A percentile compares a stretch with the other conserved stretches of the same genome.
These are phyloP conservation scores for Vigna mungo DNA, from an alignment of 306 rosid species.

Conservation along the genomic window DNA sequence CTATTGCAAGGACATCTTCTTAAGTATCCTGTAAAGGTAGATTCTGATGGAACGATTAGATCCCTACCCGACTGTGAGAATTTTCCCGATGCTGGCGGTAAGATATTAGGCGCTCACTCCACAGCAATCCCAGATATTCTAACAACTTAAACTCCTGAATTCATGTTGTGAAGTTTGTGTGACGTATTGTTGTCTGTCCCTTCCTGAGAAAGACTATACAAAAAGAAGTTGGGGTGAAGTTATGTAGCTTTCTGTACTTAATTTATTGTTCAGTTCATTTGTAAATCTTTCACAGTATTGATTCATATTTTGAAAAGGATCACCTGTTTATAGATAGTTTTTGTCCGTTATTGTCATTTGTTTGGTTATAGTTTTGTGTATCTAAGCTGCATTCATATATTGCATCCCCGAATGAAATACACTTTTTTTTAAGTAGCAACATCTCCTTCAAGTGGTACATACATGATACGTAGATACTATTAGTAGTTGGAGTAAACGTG, in stretches of 20 bases:
- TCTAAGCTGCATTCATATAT: not conserved
- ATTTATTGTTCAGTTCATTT: constrained; percentile 33
- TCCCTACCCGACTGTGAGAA: constrained; percentile 60
- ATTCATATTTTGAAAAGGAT: constrained; percentile 34
- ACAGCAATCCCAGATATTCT: constrained; percentile 69
- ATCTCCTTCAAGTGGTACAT: not conserved
- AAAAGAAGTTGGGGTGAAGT: constrained; percentile 14
- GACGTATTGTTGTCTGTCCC: constrained; percentile 17
- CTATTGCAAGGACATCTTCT: constrained; percentile 80
- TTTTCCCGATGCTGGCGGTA: constrained; percentile 92
- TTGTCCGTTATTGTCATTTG: constrained; percentile 5
- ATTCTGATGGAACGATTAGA: constrained; percentile 61
- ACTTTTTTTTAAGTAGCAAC: not conserved
- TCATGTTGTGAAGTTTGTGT: constrained; percentile 28
- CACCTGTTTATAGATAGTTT: constrained; percentile 10
- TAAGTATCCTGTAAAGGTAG: constrained; percentile 76
- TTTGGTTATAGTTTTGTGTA: constrained; percentile 19
- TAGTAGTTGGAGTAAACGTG: no score
- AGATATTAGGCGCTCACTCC: constrained; percentile 65
- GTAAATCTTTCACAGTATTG: constrained; percentile 37
- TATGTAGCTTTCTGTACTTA: constrained; percentile 38
- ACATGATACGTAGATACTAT: no score
- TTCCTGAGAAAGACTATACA: not conserved
- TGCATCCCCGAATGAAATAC: not conserved
- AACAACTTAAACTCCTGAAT: constrained; percentile 62